These are phyloP conservation scores for Glebionis coronaria DNA, from an alignment of 129 eudicot genomes.

Conservation along the genomic window DNA sequence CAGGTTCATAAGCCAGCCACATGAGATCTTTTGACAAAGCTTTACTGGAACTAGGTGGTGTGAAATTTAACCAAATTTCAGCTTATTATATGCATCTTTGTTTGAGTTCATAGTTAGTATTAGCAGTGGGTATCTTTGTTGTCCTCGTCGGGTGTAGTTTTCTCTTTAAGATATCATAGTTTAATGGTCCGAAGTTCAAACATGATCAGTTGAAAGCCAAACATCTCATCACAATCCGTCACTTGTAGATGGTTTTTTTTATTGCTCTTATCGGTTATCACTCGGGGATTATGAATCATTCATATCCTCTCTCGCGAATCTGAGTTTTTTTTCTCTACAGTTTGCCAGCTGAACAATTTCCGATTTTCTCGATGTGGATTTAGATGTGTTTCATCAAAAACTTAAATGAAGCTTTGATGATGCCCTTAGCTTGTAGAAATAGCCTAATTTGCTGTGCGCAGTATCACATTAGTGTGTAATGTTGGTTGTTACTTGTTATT, in stretches of 20 bases:
- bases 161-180: not conserved
- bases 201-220: not conserved
- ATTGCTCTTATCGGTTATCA: not conserved
- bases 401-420: not conserved
- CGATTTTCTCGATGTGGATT: not conserved
- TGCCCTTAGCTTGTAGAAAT: not conserved
- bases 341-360: no score
- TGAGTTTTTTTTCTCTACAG: no score
- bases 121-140: no score
- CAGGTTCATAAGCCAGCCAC: conserved; percentile 5
- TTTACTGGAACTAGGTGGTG: not conserved
- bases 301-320: no score
- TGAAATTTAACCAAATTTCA: not conserved
- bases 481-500: not conserved
- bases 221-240: not conserved
- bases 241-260: not conserved
- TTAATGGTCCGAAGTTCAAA: not conserved
- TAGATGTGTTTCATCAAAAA: not conserved
- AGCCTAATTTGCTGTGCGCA: not conserved
- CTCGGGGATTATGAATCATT: no score
- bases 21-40: not conserved
- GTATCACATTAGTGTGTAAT: not conserved
- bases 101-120: not conserved
- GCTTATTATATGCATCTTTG: not conserved
- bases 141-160: not conserved